Evolutionary conservation across 495 filamentous ascomycete genomes (phyloP), one percentile per base, ranked within the genome.

Genomic region (Podospora appendiculata): DNA sequence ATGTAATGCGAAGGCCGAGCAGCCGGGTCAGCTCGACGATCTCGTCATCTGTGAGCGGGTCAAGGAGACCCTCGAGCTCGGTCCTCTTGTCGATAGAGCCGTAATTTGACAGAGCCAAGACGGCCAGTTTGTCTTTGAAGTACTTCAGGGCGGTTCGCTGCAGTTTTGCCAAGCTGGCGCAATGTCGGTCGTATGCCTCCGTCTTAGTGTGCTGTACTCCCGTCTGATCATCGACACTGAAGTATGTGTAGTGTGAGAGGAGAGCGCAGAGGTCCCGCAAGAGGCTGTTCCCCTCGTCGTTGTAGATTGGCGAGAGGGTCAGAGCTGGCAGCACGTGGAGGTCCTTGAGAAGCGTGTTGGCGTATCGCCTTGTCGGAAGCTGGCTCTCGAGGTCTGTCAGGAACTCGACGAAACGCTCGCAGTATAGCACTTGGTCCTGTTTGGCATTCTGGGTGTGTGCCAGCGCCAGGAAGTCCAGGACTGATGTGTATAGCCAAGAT

Each of bases 381-480:
- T 99, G 93, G 61, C 92, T 95, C 66, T 91, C 80, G 17, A 99
- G 72, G 64, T 99, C 93, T 4, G 87, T 85, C 54, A 97, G 71
- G 19, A 97, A 82, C 66, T 99, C 93, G 19, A 97, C 63, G 60
- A 97, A 93, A 14, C 91, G 79, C 69, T 97, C 92, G 63, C 91
- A 96, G 65, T 97, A 97, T 7, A 80, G 70, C 25, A 91, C 58
- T 52, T 88, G 83, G 40, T 90, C 88, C 63, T 66, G 53, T 40
- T 75, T 76, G 42, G 64, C 62, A 41, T 64, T 72, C 38, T 76
- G 70, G 33, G 75, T 73, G 60, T 91, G 88, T 18, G 97, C 64
- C 52, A 83, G 75, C 48, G 81, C 75, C 9, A 96, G 58, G 58
- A 96, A 99, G 57, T 92, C 86, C 47, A 96, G 68, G 1, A 93